Evolutionary conservation across 2,329 filamentous ascomycete genomes (phyloP).

Genomic region (Aspergillus phoenicis): DNA sequence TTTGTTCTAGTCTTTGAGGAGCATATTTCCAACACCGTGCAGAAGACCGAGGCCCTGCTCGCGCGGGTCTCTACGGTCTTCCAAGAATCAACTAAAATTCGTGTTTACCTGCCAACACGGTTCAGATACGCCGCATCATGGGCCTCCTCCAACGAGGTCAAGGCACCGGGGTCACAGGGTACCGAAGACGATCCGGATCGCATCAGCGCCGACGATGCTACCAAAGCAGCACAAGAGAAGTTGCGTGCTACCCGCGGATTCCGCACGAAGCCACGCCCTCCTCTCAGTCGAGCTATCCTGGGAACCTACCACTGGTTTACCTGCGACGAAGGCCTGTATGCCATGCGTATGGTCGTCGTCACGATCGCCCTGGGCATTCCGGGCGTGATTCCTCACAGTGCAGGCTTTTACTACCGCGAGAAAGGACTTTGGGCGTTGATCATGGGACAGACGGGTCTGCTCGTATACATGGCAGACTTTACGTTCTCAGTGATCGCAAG

Average conservation of each 20-base stretch:
- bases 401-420: constrained; percentile 56
- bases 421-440: constrained; percentile 58
- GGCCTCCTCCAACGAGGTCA: constrained; percentile 33
- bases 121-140: constrained; percentile 46
- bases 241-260: constrained; percentile 43
- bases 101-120: constrained; percentile 49
- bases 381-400: constrained; percentile 44
- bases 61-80: constrained; percentile 42
- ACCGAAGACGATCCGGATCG: constrained; percentile 29
- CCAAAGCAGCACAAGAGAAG: constrained; percentile 40
- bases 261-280: constrained; percentile 28
- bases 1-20: constrained; percentile 54
- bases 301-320: constrained; percentile 44
- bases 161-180: constrained; percentile 25
- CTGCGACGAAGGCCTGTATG: constrained; percentile 45
- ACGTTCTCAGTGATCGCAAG: constrained; percentile 50
- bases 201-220: constrained; percentile 31
- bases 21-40: constrained; percentile 32
- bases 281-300: constrained; percentile 32
- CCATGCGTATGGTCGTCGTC: constrained; percentile 51
- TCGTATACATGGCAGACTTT: constrained; percentile 57
- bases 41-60: constrained; percentile 31
- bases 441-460: constrained; percentile 53
- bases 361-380: constrained; percentile 51
- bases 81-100: constrained; percentile 36